A percentile compares a stretch with the other conserved stretches of the same genome.
phyloP scores from a whole-genome alignment of 768 basidiomycete species.

The Mycena crocata region DNA sequence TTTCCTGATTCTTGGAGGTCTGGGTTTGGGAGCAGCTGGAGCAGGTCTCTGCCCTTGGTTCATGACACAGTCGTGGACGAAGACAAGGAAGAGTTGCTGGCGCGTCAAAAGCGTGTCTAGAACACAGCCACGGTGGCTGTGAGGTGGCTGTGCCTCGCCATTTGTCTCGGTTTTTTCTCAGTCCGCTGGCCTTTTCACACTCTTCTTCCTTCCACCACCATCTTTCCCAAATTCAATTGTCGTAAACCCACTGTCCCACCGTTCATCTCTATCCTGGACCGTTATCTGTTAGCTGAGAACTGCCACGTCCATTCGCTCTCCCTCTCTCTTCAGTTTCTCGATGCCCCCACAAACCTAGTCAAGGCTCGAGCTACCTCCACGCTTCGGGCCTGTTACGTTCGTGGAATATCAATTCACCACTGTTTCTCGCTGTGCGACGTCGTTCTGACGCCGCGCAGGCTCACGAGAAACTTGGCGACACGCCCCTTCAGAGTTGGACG shows the following conservation, averaged over 20 bases:
- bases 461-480: constrained; percentile 23
- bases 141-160: too few relatives aligned
- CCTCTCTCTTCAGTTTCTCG: neutral
- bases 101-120: neutral
- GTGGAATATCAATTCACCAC: constrained; percentile 30
- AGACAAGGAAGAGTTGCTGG: neutral
- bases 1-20: constrained; percentile 21
- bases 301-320: too few relatives aligned
- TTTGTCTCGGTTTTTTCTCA: too few relatives aligned
- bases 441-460: constrained; percentile 32
- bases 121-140: too few relatives aligned
- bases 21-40: constrained; percentile 4
- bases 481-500: constrained; percentile 31
- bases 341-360: constrained; percentile 33
- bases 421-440: constrained; percentile 27
- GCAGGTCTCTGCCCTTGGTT: constrained; percentile 11
- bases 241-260: too few relatives aligned
- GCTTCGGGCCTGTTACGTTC: constrained; percentile 36
- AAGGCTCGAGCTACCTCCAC: constrained; percentile 30
- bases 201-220: too few relatives aligned
- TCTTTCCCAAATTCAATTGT: too few relatives aligned
- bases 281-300: too few relatives aligned
- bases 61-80: neutral
- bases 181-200: too few relatives aligned
- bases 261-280: too few relatives aligned